Evolutionary conservation across 257 asterid genomes (phyloP).

Genomic region (Solanum neorickii): DNA sequence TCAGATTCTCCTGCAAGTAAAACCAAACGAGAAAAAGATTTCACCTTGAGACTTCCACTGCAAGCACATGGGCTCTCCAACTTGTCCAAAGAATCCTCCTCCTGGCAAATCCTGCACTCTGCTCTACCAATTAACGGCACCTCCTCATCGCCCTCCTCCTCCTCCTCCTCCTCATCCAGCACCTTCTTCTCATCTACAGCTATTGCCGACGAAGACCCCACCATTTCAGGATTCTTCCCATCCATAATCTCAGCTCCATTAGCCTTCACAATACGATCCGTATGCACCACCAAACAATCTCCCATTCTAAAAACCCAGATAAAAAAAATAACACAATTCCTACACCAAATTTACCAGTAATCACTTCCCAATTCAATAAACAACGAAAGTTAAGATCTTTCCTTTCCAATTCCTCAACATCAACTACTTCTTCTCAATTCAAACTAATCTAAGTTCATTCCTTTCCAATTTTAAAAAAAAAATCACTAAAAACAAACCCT

Average conservation of each 20-base stretch:
- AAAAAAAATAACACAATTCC: not conserved
- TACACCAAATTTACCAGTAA: conserved; percentile 9
- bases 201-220: conserved; percentile 40
- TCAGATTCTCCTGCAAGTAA: not conserved
- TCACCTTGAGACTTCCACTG: conserved; percentile 91
- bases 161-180: conserved; percentile 8
- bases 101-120: conserved; percentile 98
- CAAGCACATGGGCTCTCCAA: conserved; percentile 94
- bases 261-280: conserved; percentile 33
- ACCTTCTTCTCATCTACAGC: conserved; percentile 13
- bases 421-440: not conserved
- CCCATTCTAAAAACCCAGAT: conserved; percentile 44
- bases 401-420: not conserved
- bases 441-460: not conserved
- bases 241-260: conserved; percentile 18
- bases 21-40: not conserved
- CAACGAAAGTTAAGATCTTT: not conserved
- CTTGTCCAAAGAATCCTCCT: conserved; percentile 73
- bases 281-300: conserved; percentile 37
- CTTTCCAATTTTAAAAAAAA: not conserved
- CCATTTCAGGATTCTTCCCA: conserved; percentile 37
- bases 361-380: not conserved
- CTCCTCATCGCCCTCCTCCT: conserved; percentile 45
- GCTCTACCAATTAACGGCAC: conserved; percentile 59
- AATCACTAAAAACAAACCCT: not conserved